phyloP scores from a whole-genome alignment of 1,284 basidiomycete genomes.

The Coniferiporia weirii region DNA sequence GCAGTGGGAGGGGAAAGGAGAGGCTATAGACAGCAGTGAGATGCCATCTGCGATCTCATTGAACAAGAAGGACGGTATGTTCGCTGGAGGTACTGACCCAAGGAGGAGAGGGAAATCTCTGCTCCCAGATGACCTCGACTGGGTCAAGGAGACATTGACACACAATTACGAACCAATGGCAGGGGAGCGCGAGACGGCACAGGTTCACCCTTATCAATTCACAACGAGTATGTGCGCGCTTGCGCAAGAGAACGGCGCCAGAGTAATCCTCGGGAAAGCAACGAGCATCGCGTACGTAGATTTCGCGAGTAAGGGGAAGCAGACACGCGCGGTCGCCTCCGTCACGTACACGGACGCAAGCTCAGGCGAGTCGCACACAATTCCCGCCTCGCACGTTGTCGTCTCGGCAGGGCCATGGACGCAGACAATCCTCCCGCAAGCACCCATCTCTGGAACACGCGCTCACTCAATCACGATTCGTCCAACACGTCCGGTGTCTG shows the following conservation, averaged over 20 bases:
- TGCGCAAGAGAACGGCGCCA: constrained; percentile 50
- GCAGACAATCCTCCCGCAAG: constrained; percentile 42
- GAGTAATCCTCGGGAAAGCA: constrained; percentile 40
- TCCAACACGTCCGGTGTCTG: constrained; percentile 33
- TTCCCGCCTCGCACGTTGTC: constrained; percentile 62
- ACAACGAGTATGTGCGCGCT: constrained; percentile 73
- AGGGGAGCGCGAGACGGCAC: constrained; percentile 58
- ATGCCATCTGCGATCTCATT: constrained; percentile 25
- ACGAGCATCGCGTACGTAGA: constrained; percentile 31
- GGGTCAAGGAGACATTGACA: constrained; percentile 58
- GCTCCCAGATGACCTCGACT: constrained; percentile 56
- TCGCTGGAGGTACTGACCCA: constrained; percentile 29
- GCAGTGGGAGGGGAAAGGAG: constrained; percentile 60
- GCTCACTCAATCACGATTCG: constrained; percentile 64
- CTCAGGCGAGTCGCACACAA: constrained; percentile 25
- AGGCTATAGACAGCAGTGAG: constrained; percentile 26
- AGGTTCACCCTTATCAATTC: constrained; percentile 79
- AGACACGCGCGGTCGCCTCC: constrained; percentile 42
- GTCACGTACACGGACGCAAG: constrained; percentile 45
- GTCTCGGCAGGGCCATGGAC: constrained; percentile 89
- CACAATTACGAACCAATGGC: constrained; percentile 59
- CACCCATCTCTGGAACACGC: constrained; percentile 55
- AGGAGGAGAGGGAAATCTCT: constrained; percentile 21
- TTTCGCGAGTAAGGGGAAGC: constrained; percentile 18
- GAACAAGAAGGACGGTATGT: constrained; percentile 43